Evolutionary conservation across 352 stramenopile species (phyloP), one percentile per base, ranked within the genome.

Genomic region (Thraustotheca clavata): DNA sequence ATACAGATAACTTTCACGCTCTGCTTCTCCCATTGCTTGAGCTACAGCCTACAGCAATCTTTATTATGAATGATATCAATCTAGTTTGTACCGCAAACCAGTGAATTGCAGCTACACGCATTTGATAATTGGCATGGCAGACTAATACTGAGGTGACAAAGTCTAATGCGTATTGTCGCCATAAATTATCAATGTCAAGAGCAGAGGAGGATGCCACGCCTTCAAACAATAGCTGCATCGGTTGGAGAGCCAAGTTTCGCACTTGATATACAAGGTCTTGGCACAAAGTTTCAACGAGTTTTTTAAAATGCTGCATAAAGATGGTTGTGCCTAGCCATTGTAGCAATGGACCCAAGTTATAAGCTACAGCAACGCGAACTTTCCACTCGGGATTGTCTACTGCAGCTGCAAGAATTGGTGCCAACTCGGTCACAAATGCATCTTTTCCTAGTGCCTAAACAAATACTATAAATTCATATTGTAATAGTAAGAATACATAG

Each of bases 231-330:
- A 52, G 43, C 43, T 52, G 43, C 9, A 52, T 36, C 24, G 57
- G 35, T 9, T 65, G 35, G 18, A 55, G 39, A 29, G 57, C 57
- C 22, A 65, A 33, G 8, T 39, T 43, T 7, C 57, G 57, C n/a
- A 65, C 57, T 55, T 65, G 57, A 46, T 38, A 52, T 16, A 65
- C 57, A 31, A 50, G 35, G 26, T 65, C 57, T 27, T 27, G 24
- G 6, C 14, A 46, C 14, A 65, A 35, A 2, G 57, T 22, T 33
- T 54, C 57, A 16, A 65, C 1, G 16, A 38, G 12, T n/a, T 22
- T 16, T 33, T 54, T n/a, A 27, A 52, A 65, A 12, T 7, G 18
- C 12, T 34, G 35, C 57, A 65, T 65, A 26, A 65, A 65, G 9
- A 18, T 32, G 14, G 46, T 26, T 14, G 47, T 26, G 26, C 57